Conservation (phyloP, 306 rosid species). For the Begonia masoniana region DNA sequence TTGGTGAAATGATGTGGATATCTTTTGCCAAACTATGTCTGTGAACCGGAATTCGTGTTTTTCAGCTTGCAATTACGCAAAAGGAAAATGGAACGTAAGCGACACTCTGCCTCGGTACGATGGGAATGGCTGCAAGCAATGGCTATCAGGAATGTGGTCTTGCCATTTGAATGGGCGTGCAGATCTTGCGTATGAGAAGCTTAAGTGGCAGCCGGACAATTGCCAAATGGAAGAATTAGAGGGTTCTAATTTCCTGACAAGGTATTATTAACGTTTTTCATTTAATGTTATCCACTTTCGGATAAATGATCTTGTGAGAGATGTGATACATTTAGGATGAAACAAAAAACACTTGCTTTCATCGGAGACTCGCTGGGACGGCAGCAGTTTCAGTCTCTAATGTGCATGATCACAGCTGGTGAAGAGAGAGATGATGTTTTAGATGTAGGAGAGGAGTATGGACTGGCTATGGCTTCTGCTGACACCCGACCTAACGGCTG, state of each 20-base stretch:
- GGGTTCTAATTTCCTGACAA: constrained; percentile 48
- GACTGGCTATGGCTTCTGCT: constrained; percentile 59
- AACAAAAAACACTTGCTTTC: constrained; percentile 78
- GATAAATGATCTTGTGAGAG: no score
- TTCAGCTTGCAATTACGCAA: constrained; percentile 73
- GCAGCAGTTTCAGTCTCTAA: constrained; percentile 88
- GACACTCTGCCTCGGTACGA: constrained; percentile 54
- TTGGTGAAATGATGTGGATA: no score
- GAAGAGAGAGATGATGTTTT: constrained; percentile 43
- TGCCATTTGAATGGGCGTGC: constrained; percentile 64
- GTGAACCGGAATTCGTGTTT: neutral
- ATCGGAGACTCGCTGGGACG: constrained; percentile 85
- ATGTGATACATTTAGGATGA: constrained; percentile 36
- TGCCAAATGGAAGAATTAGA: constrained; percentile 58
- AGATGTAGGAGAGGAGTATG: constrained; percentile 66
- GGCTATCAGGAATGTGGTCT: constrained; percentile 88
- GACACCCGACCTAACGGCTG: constrained; percentile 92
- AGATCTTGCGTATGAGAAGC: constrained; percentile 71
- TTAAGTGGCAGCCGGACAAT: constrained; percentile 68
- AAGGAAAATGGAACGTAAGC: constrained; percentile 79
- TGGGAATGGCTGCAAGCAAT: constrained; percentile 61
- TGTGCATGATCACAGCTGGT: constrained; percentile 86
- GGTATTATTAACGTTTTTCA: constrained; percentile 20
- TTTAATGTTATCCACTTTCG: neutral
- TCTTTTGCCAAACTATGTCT: no score